Evolutionary conservation across 345 rosid species (phyloP).

Genomic region (Rhodamnia rubescens): DNA sequence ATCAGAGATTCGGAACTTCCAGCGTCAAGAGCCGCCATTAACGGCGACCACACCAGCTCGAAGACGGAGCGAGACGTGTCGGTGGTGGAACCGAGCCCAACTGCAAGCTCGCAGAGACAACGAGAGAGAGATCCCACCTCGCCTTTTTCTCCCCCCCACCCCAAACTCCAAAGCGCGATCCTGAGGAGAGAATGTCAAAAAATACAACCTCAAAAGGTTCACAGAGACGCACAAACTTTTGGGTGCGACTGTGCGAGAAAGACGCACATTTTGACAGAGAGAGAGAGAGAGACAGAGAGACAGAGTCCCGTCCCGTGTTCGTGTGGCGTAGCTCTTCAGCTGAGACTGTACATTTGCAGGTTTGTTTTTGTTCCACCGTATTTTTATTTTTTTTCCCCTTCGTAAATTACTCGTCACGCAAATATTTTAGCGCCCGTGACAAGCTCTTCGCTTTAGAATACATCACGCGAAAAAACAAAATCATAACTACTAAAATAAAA

Average conservation of each 20-base stretch:
- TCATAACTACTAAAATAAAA: neutral
- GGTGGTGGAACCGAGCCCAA: conserved; percentile 1
- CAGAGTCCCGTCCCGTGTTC: neutral
- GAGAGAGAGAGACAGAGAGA: neutral
- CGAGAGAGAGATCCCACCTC: neutral
- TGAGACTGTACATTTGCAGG: neutral
- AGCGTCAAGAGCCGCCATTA: neutral
- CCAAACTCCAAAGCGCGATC: neutral
- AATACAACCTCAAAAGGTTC: neutral
- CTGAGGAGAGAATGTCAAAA: neutral
- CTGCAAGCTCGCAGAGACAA: neutral
- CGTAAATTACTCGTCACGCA: neutral
- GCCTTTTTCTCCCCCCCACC: neutral
- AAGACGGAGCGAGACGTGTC: conserved; percentile 13
- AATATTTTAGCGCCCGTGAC: neutral
- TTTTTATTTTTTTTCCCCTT: neutral
- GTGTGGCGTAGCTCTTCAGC: neutral
- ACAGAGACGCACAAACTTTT: neutral
- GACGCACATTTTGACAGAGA: too few species aligned
- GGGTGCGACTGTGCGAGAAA: neutral
- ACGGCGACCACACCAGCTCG: neutral
- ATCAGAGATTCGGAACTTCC: neutral
- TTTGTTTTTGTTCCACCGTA: neutral
- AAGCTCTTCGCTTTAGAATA: neutral
- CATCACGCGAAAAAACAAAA: neutral